Evolutionary conservation across 352 stramenopile genomes (phyloP).

Genomic region (Globisporangium irregulare): DNA sequence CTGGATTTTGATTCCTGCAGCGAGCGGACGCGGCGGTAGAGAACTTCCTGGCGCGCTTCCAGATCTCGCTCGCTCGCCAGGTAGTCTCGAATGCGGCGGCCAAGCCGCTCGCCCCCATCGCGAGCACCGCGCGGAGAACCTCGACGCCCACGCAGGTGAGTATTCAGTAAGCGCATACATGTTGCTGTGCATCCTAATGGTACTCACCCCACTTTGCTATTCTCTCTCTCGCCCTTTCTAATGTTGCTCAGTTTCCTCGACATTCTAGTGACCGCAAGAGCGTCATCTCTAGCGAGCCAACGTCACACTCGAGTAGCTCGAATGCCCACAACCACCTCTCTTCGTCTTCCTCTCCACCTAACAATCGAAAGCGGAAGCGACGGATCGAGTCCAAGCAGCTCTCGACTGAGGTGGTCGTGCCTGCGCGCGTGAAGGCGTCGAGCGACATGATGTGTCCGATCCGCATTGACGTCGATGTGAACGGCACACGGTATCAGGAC

Average conservation of each 20-base stretch:
- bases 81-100: constrained; percentile 24
- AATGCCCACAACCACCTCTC: background rate
- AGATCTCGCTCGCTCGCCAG: constrained; percentile 42
- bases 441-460: constrained; percentile 66
- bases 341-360: background rate
- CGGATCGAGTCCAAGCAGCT: constrained; percentile 44
- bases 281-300: constrained; percentile 25
- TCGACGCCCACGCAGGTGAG: constrained; percentile 37
- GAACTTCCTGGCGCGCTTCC: constrained; percentile 60
- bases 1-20: constrained; percentile 13
- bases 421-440: constrained; percentile 12
- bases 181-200: background rate
- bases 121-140: constrained; percentile 36
- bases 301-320: background rate
- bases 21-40: constrained; percentile 58
- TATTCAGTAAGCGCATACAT: background rate
- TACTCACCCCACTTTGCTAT: background rate
- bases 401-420: constrained; percentile 4
- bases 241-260: constrained; percentile 31
- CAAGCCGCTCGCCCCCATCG: constrained; percentile 33
- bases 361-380: constrained; percentile 64
- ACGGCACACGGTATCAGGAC: constrained; percentile 74
- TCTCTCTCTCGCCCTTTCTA: background rate
- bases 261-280: constrained; percentile 32
- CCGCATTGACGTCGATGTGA: constrained; percentile 72